Evolutionary conservation across 805 yeast species (phyloP).

Genomic region (Candida xiaguanensis): DNA sequence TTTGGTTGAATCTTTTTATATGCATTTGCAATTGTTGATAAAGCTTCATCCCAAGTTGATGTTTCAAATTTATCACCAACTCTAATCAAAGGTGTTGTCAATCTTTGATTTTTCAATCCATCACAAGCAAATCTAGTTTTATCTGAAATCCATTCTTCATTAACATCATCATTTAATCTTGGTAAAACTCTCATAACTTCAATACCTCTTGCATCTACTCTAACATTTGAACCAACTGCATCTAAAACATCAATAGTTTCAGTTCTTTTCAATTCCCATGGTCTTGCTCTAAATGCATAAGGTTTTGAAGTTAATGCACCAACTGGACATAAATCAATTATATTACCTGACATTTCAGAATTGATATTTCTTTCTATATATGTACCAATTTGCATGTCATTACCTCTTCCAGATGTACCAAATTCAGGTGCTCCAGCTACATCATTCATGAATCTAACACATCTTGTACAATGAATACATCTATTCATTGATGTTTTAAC

Average conservation of each 20-base stretch:
- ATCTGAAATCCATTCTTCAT: constrained; percentile 90
- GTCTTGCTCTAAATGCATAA: constrained; percentile 87
- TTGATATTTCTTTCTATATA: constrained; percentile 81
- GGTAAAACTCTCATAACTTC: constrained; percentile 87
- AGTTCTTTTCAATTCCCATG: constrained; percentile 89
- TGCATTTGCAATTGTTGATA: constrained; percentile 64
- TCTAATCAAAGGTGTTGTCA: constrained; percentile 75
- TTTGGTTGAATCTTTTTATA: constrained; percentile 51
- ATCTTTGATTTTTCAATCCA: constrained; percentile 81
- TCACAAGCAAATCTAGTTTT: constrained; percentile 83
- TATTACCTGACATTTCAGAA: constrained; percentile 82
- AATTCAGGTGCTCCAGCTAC: constrained; percentile 92
- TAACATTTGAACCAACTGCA: constrained; percentile 75
- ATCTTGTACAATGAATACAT: constrained; percentile 89
- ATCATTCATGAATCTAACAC: constrained; percentile 86
- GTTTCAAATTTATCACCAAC: constrained; percentile 64
- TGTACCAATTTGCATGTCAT: constrained; percentile 89
- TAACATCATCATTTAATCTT: constrained; percentile 78
- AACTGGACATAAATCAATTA: constrained; percentile 85
- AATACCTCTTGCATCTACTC: constrained; percentile 83
- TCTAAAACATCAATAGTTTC: constrained; percentile 83
- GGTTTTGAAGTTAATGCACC: constrained; percentile 91
- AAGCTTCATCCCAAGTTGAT: constrained; percentile 86
- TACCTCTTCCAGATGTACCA: constrained; percentile 87
- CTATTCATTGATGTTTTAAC: constrained; percentile 90